Base-by-base conservation (phyloP, 2,329 filamentous ascomycete genomes). In the Fusarium tjaetaba region DNA sequence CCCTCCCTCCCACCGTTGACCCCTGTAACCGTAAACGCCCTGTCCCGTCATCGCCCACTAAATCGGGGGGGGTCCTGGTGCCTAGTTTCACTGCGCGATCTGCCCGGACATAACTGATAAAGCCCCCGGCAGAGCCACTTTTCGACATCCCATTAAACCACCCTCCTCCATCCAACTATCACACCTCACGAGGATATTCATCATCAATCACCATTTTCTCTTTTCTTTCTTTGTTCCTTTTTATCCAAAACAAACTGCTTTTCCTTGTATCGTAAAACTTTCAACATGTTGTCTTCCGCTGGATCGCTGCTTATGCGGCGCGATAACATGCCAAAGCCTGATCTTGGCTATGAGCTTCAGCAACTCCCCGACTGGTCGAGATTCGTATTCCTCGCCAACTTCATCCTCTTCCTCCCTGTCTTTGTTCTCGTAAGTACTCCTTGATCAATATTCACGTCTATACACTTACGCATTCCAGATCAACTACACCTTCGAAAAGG, bases 401-500 rank as follows among this genome's bases (percentile, higher is more conserved):
- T 84, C 49, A 34, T 88, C 39, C 56, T 88, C 68, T 85, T 88
- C 72, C 59, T 87, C 16, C 87, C 87, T 41, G 26, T 84, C 32
- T 67, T 85, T 41, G 11, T 87, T 59, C 74, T 85, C 48, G 86
- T 88, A 81, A 72, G 83, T 79, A 22, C 20, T 10, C 9, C 4
- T 36, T 5, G 5, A 24, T 4, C 20, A 2, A 24, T 52, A 13
- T 16, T 32, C 46, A 2, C 15, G 3, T n/a, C 20, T 13, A 5
- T 20, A 63, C 53, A 51, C 53, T 63, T 41, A 45, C 10, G 20
- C 16, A 7, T 45, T 0, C 14, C 26, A 89, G 87, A 73, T 86
- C 70, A 76, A 79, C 62, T 90, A 90, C 81, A 87, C 87, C 15
- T 79, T 90, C 56, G 79, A 82, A 60, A 80, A 81, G 63, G 78